Evolutionary conservation across 1,139 yeast species (phyloP), one percentile per base, ranked within the genome.

Genomic region (Nakaseomyces delphensis): DNA sequence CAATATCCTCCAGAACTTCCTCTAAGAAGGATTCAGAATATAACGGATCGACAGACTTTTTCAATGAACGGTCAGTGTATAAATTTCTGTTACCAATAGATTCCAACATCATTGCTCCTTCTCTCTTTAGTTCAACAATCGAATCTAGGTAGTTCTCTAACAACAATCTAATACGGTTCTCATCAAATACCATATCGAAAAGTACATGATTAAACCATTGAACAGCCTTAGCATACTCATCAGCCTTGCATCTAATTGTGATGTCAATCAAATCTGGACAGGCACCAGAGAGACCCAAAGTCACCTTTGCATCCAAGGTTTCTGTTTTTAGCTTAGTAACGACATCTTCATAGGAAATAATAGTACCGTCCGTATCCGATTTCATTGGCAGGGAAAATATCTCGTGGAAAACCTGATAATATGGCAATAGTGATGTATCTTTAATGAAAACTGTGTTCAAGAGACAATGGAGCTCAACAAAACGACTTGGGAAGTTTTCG

Each of bases 401-500:
- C 36, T 73, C 75, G 43, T 77, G 77, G 45, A 87, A 68, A 7
- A 89, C 64, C 15, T 80, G 77, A 51, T 84, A 68, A 47, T 83
- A 82, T 7, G 86, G 81, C 42, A 87, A 67, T 21, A 81, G 65
- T 5, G 49, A 38, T 1, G 66, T 61, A 30, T 73, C 70, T 27
- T 79, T 77, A 3, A 87, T 68, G n/a, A 63, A 68, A 7, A 74
- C 67, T 0, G 94, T 74, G 1, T 93, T 78, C 55, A 84, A 62
- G 28, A 83, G 65, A 28, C 86, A 59, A 47, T 78, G 74, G 18
- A 86, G 69, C n/a, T 83, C 77, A 19, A 85, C 76, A 60, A 91
- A 91, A 55, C 83, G 79, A 1, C 96, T 84, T 43, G 78, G 74
- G 59, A 76, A 83, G 48, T 81, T 76, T 62, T 91, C 96, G 53